These are phyloP conservation scores for Hyparrhenia diplandra DNA, from an alignment of 176 grass and related monocot species.

Conservation along the genomic window DNA sequence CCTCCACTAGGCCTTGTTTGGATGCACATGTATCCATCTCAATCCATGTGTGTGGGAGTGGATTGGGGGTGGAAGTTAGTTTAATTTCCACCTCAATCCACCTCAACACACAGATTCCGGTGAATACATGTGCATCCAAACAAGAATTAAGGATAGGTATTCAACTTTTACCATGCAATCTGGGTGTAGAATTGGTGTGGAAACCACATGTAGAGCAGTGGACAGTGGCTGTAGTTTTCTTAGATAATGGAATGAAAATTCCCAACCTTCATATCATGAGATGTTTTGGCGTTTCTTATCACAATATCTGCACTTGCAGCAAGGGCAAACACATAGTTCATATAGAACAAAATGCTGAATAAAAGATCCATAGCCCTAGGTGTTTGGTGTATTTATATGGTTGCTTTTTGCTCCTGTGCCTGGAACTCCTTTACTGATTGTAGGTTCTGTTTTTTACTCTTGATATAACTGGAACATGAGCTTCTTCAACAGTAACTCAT, in stretches of 20 bases:
- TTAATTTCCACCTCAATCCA: background rate
- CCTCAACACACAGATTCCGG: background rate
- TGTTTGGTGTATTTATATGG: background rate
- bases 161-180: background rate
- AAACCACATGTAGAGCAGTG: background rate
- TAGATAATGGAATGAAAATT: background rate
- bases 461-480: background rate
- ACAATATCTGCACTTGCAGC: background rate
- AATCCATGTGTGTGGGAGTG: background rate
- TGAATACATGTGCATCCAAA: background rate
- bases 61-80: background rate
- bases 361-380: background rate
- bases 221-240: background rate
- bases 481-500: background rate
- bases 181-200: background rate
- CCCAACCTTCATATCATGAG: background rate
- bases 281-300: background rate
- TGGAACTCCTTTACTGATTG: background rate
- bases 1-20: background rate
- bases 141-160: background rate
- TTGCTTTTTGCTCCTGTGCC: background rate
- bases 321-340: background rate
- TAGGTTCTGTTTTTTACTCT: background rate
- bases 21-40: background rate
- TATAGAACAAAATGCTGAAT: background rate